Conservation (phyloP, 2,329 filamentous ascomycete genomes). For the Phaeosphaeria sp. region DNA sequence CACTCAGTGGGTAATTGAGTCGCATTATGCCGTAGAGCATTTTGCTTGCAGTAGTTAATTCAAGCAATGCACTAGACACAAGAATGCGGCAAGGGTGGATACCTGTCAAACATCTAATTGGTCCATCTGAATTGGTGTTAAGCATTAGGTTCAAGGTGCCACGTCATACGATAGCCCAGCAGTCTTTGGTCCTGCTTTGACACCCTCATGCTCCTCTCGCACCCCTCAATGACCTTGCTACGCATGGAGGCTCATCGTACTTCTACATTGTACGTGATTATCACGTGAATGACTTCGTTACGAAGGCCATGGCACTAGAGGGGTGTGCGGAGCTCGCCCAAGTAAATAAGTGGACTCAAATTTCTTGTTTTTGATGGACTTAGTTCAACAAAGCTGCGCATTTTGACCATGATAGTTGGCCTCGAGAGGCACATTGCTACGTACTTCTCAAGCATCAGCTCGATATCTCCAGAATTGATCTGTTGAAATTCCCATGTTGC, state of each 20-base stretch:
- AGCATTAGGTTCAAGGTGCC: constrained; percentile 9
- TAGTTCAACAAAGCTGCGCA: background rate
- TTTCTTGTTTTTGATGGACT: background rate
- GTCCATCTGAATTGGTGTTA: background rate
- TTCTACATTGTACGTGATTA: constrained; percentile 1
- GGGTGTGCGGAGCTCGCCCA: background rate
- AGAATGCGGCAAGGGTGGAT: no score
- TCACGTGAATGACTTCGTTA: constrained; percentile 1
- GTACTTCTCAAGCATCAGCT: background rate
- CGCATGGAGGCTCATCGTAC: constrained; percentile 2
- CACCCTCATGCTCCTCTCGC: constrained; percentile 3
- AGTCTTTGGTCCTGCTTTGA: constrained; percentile 10
- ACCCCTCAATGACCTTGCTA: constrained; percentile 10
- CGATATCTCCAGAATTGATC: background rate
- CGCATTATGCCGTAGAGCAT: no score
- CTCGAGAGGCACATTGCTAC: background rate
- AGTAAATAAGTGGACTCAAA: background rate
- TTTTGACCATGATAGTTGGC: background rate
- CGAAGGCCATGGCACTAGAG: background rate
- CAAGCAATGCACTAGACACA: no score
- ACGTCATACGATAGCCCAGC: constrained; percentile 7
- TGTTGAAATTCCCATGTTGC: background rate
- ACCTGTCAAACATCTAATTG: background rate
- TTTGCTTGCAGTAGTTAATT: no score
- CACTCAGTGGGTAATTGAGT: no score